Conservation (phyloP, 1,139 yeast species). For the Geotrichum phurueaensis region DNA sequence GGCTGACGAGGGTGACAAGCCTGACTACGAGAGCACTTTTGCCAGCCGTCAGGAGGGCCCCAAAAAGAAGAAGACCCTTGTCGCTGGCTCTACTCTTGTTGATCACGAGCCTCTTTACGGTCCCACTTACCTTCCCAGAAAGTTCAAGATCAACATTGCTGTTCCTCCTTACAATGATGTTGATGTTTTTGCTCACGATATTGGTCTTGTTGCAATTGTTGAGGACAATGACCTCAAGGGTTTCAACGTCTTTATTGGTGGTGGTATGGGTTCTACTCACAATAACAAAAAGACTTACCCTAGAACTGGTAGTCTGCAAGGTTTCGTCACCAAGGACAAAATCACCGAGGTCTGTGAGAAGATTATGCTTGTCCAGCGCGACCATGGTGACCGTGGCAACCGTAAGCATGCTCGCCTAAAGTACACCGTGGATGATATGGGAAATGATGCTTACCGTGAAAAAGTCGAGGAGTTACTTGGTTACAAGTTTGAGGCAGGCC, state of each 20-base stretch:
- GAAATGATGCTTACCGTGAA: conserved; percentile 70
- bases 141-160: conserved; percentile 89
- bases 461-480: conserved; percentile 85
- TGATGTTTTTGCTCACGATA: conserved; percentile 92
- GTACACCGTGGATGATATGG: conserved; percentile 91
- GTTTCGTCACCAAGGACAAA: conserved; percentile 63
- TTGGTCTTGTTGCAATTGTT: conserved; percentile 86
- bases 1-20: conserved; percentile 64
- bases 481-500: conserved; percentile 61
- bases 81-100: conserved; percentile 51
- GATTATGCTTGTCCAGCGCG: conserved; percentile 91
- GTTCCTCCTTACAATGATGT: conserved; percentile 97
- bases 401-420: conserved; percentile 97
- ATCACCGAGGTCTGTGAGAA: conserved; percentile 79
- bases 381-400: conserved; percentile 89
- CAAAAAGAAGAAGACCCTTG: conserved; percentile 74
- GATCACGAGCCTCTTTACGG: conserved; percentile 84
- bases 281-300: conserved; percentile 96
- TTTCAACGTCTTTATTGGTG: conserved; percentile 87
- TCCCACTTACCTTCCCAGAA: conserved; percentile 84
- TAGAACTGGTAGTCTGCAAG: conserved; percentile 83
- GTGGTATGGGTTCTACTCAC: conserved; percentile 99
- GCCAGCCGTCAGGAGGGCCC: conserved; percentile 74
- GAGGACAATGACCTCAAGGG: conserved; percentile 58
- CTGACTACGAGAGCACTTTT: conserved; percentile 65